A percentile compares a stretch with the other conserved stretches of the same genome.
phyloP scores from a whole-genome alignment of 2,329 filamentous ascomycete genomes.

The Apiospora marii region DNA sequence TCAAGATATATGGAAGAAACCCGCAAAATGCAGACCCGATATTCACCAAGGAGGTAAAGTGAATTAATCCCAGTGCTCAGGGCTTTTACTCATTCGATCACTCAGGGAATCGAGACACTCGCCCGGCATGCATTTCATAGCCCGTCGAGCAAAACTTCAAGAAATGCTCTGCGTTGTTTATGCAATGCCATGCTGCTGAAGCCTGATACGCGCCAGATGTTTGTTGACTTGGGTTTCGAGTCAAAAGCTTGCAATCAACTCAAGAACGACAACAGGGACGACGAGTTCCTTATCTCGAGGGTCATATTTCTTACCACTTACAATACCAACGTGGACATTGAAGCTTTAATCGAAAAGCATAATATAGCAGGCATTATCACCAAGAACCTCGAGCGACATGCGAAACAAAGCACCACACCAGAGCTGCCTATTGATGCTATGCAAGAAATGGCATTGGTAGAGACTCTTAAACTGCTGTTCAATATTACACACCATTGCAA shows the following conservation, averaged over 20 bases:
- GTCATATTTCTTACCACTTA: slow-evolving; percentile 85
- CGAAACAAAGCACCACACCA: slow-evolving; percentile 48
- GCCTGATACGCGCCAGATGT: slow-evolving; percentile 71
- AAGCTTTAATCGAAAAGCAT: slow-evolving; percentile 70
- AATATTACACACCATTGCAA: slow-evolving; percentile 83
- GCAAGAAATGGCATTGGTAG: slow-evolving; percentile 80
- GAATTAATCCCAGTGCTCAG: neutral
- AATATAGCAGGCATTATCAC: slow-evolving; percentile 73
- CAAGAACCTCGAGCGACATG: slow-evolving; percentile 75
- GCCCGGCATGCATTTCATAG: slow-evolving; percentile 77
- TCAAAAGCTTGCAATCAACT: slow-evolving; percentile 74
- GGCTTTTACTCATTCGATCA: slow-evolving; percentile 29
- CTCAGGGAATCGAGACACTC: slow-evolving; percentile 77
- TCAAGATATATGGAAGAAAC: slow-evolving; percentile 82
- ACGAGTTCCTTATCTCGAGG: slow-evolving; percentile 85
- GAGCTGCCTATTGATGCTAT: slow-evolving; percentile 56
- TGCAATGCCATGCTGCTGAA: slow-evolving; percentile 84
- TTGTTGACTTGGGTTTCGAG: slow-evolving; percentile 75
- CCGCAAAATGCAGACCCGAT: slow-evolving; percentile 79
- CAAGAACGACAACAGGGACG: slow-evolving; percentile 77
- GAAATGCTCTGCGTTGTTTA: slow-evolving; percentile 81
- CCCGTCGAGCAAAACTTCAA: slow-evolving; percentile 67
- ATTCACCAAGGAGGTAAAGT: slow-evolving; percentile 76
- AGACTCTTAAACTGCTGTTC: slow-evolving; percentile 88
- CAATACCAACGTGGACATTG: slow-evolving; percentile 72